Evolutionary conservation across 2,329 filamentous ascomycete species (phyloP).

Genomic region (Sporothrix mexicana): DNA sequence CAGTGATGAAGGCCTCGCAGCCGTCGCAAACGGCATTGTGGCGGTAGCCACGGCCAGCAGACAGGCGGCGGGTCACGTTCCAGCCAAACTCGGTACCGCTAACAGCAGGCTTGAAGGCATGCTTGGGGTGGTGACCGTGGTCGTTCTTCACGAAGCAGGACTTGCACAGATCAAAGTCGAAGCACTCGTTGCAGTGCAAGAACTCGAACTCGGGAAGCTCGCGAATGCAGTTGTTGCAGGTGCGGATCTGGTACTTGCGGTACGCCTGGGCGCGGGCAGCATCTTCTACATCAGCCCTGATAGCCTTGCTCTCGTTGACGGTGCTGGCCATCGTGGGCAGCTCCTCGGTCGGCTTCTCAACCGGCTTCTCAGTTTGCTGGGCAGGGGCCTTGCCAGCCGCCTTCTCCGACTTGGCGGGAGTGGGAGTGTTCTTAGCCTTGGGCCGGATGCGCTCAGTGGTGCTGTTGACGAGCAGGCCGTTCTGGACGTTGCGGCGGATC

Average conservation of each 20-base stretch:
- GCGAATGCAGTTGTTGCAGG: conserved; percentile 71
- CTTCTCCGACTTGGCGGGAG: conserved; percentile 7
- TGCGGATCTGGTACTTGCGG: conserved; percentile 54
- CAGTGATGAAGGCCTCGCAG: conserved; percentile 85
- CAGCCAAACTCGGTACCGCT: conserved; percentile 65
- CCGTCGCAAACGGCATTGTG: conserved; percentile 95
- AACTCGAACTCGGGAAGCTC: conserved; percentile 79
- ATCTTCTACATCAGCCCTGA: neutral
- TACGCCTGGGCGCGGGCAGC: neutral
- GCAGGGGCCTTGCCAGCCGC: neutral
- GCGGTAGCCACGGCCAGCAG: conserved; percentile 76
- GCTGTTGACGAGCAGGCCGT: conserved; percentile 82
- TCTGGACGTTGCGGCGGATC: conserved; percentile 83
- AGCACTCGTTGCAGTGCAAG: conserved; percentile 82
- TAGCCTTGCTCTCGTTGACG: neutral
- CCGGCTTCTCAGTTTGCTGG: conserved; percentile 24
- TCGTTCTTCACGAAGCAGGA: conserved; percentile 74
- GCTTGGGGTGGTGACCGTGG: conserved; percentile 90
- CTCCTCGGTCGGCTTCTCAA: conserved; percentile 1
- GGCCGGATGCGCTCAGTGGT: conserved; percentile 80
- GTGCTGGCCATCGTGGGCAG: neutral
- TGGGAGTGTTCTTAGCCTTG: conserved; percentile 55
- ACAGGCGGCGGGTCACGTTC: conserved; percentile 70
- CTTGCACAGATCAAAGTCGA: conserved; percentile 92
- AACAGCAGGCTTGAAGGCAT: conserved; percentile 75